Evolutionary conservation across 139 green algal species (phyloP).

Genomic region (Asterochloris erici): DNA sequence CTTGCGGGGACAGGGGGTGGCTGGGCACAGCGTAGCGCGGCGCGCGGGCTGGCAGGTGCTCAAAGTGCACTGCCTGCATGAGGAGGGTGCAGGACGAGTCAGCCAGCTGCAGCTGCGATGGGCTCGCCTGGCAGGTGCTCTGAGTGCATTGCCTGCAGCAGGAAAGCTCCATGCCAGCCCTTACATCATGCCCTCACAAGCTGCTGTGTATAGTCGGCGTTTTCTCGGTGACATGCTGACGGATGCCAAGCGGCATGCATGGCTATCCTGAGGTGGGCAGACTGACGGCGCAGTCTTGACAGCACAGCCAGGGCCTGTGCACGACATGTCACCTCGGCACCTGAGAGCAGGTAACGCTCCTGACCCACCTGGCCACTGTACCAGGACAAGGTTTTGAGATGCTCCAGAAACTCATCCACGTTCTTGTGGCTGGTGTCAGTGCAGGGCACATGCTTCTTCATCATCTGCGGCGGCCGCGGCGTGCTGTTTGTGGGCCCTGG

Average conservation of each 20-base stretch:
- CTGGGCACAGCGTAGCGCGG: slow-evolving; percentile 26
- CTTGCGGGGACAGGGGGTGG: slow-evolving; percentile 30
- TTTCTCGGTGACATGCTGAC: too few relatives aligned
- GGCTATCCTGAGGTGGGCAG: too few relatives aligned
- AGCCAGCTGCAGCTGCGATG: neutral
- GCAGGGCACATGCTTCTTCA: slow-evolving; percentile 45
- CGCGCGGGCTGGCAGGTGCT: slow-evolving; percentile 49
- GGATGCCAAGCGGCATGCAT: too few relatives aligned
- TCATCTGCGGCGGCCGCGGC: slow-evolving; percentile 32
- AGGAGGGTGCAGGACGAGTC: neutral
- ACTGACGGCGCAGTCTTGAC: too few relatives aligned
- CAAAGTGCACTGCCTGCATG: slow-evolving; percentile 57
- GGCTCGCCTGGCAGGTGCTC: neutral
- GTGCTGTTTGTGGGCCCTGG: neutral
- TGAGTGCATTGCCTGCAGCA: too few relatives aligned
- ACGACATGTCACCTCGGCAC: neutral
- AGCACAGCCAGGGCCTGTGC: too few relatives aligned
- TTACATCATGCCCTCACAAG: too few relatives aligned
- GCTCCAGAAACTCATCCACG: slow-evolving; percentile 44
- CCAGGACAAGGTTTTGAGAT: slow-evolving; percentile 56
- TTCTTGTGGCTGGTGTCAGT: slow-evolving; percentile 35
- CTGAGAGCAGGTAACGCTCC: neutral
- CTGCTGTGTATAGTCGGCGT: too few relatives aligned
- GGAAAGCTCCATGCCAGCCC: too few relatives aligned
- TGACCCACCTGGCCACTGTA: slow-evolving; percentile 55